Conservation (phyloP, 2,329 filamentous ascomycete species). For the Hymenoscyphus repandus region DNA sequence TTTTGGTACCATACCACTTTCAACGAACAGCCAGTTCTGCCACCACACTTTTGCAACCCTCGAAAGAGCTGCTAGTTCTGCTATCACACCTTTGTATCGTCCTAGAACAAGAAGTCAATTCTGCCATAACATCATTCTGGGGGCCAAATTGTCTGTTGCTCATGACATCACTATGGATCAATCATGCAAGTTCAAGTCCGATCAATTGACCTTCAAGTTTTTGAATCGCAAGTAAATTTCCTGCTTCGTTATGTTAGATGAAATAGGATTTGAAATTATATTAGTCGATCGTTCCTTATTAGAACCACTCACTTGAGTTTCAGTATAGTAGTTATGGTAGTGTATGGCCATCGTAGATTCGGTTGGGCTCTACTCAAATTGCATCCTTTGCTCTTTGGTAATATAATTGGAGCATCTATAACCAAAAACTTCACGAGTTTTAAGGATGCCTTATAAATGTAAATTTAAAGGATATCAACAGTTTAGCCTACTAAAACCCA, state of each 20-base stretch:
- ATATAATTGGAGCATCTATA: neutral
- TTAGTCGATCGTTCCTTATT: neutral
- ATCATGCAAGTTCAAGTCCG: too few relatives aligned
- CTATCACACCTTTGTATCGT: too few relatives aligned
- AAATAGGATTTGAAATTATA: neutral
- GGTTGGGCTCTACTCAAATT: neutral
- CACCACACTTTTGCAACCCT: too few relatives aligned
- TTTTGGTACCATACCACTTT: too few relatives aligned
- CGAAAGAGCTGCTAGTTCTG: too few relatives aligned
- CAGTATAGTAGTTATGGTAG: neutral
- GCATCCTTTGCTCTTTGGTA: neutral
- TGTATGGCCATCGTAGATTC: neutral
- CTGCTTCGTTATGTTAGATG: neutral
- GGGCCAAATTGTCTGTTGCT: too few relatives aligned
- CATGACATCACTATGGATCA: too few relatives aligned
- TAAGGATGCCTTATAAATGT: neutral
- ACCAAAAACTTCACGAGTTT: neutral
- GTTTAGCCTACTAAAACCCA: conserved; percentile 3
- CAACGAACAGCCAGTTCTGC: too few relatives aligned
- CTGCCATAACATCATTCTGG: too few relatives aligned
- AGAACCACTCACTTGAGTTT: too few relatives aligned
- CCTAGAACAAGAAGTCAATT: too few relatives aligned
- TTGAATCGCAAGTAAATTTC: neutral
- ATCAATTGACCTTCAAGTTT: neutral
- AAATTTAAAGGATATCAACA: neutral